Base-by-base conservation (phyloP, 192 early-diverging fungal species). In the Linnemannia zychae region DNA sequence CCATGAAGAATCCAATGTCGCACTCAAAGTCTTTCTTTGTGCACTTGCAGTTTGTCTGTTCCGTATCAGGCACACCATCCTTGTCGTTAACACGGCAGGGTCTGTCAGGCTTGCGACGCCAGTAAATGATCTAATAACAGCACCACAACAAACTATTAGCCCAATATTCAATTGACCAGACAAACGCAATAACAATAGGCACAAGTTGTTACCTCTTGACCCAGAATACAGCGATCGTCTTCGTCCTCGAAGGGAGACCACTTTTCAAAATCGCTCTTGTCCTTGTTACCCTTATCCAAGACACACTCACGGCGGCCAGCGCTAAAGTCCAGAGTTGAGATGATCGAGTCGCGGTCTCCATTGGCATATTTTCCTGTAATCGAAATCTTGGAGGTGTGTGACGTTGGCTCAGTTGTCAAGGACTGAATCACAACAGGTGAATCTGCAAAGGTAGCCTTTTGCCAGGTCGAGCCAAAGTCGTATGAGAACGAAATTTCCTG, bases 11-110 rank as follows among this genome's bases (percentile, higher is more conserved):
- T 15, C 93, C 91, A 90, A 92, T 90, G 52, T 95, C 96, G 80
- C 98, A 99, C 92, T 98, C 97, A 81, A 88, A 99, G 88, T 99
- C 98, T 28, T 82, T 87, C 5, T 91, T 78, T 4, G 91, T 89
- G 84, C 98, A 99, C 79, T 89, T 82, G 88, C 98, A 99, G 36
- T 83, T 77, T 36, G 92, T 79, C 24, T 79, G 71, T 22, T 87
- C 84, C 12, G 86, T 90, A 15, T 89, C 82, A 9, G 92, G 90
- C 31, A 88, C 78, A 17, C 89, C 80, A 79, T 96, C 94, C 60
- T 93, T 88, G 44, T 92, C 81, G 17, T 94, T 93, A 7, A 99
- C 93, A 50, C 75, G 90, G 82, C 97, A 98, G 1, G 87, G 71
- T 31, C 92, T 91, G 49, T 91, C 89, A 2, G 87, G 76, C 88